Evolutionary conservation across 2,329 filamentous ascomycete genomes (phyloP), one percentile per base, ranked within the genome.

Genomic region (Geosmithia morbida): DNA sequence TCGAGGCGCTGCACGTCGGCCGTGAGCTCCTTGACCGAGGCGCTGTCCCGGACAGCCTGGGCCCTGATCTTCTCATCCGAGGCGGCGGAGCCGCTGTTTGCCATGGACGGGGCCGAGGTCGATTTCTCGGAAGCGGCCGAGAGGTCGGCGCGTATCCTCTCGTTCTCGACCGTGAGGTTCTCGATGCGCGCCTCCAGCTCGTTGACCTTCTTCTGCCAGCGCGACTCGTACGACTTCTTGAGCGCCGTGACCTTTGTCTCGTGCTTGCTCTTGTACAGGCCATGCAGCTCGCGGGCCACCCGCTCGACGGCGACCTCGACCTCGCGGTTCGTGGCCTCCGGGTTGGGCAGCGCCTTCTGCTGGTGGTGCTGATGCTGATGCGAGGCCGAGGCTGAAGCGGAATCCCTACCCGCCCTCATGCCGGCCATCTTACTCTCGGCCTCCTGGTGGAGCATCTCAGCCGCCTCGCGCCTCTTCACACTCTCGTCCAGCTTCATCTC

Each of bases 221-320:
- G 81, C 44, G 77, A 77, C 62, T 96, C 87, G 66, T 97, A 84
- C 51, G 77, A 82, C 66, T 83, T 82, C 67, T 83, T 97, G 53
- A 98, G 72, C 3, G 89, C 90, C 1, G 86, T 78, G 43, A 97
- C 90, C 69, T 98, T 98, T 52, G 83, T 87, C 68, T 97, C 90
- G 62, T 98, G 92, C 68, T 98, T 98, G 60, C 84, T 81, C 69
- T 96, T 97, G 75, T 98, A 98, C 11, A 95, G 74, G 0, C 83
- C 75, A 61, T 98, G 92, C 41, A 98, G 74, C 60, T 98, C 92
- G 29, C 87, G 78, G n/a, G 90, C 89, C 41, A 97, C 88, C 54
- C 89, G 87, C 64, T 95, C 87, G 19, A 90, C 84, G 2, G 85
- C 84, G 43, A 85, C 73, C 59, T 96, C 89, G 45, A 95, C 84